Percentiles rank a stretch among this genome's conserved stretches.
Conservation (phyloP, 495 filamentous ascomycete species). For the Xylaria venustula region DNA sequence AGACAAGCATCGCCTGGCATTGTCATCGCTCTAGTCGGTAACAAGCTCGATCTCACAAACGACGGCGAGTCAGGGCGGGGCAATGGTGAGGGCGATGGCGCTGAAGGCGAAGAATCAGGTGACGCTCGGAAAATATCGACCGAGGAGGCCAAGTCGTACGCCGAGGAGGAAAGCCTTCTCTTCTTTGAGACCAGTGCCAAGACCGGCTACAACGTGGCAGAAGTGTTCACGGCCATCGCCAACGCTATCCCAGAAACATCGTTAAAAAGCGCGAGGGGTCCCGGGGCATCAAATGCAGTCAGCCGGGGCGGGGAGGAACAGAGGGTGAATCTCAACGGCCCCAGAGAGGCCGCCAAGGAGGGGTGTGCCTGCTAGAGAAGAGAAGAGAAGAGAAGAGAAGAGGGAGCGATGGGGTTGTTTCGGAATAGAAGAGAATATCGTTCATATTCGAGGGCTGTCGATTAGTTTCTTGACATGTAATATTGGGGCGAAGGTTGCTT, state of each 20-base stretch:
- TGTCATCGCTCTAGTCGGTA: constrained; percentile 95
- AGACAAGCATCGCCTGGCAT: constrained; percentile 97
- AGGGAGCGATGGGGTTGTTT: background rate
- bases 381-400: no score
- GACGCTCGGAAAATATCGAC: constrained; percentile 85
- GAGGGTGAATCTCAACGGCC: constrained; percentile 68
- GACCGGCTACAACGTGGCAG: constrained; percentile 87
- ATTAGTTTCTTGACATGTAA: constrained; percentile 30
- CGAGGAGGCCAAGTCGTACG: constrained; percentile 86
- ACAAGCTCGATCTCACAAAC: constrained; percentile 88
- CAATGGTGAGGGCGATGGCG: constrained; percentile 34
- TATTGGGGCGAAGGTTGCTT: constrained; percentile 31
- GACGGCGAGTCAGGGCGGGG: constrained; percentile 45
- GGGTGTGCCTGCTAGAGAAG: constrained; percentile 80
- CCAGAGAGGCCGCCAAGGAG: constrained; percentile 70
- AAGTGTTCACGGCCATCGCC: constrained; percentile 97
- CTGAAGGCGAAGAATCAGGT: constrained; percentile 60
- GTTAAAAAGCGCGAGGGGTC: constrained; percentile 78
- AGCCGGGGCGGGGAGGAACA: constrained; percentile 57
- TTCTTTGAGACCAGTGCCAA: constrained; percentile 99
- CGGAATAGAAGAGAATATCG: constrained; percentile 4
- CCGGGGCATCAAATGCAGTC: constrained; percentile 56
- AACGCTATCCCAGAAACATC: constrained; percentile 96
- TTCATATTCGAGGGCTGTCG: constrained; percentile 8
- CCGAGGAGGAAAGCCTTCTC: constrained; percentile 86